These are phyloP conservation scores for Mortierella antarctica DNA, from an alignment of 192 early-diverging fungal genomes.

Conservation along the genomic window DNA sequence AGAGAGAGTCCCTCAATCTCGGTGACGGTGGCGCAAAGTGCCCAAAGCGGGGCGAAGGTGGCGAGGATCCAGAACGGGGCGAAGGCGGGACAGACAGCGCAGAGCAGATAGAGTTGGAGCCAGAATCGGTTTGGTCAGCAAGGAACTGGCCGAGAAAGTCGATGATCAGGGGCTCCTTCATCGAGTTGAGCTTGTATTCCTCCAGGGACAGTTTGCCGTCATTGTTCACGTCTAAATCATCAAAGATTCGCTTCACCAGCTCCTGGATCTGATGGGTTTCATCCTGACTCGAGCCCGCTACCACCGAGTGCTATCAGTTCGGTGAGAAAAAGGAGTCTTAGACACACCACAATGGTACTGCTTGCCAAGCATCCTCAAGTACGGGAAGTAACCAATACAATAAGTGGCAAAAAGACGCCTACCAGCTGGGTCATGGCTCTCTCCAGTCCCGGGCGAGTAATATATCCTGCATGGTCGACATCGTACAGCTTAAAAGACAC, in stretches of 20 bases:
- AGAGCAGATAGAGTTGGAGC: constrained; percentile 47
- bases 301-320: constrained; percentile 36
- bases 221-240: constrained; percentile 83
- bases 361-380: background rate
- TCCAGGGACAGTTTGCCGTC: constrained; percentile 79
- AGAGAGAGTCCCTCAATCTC: constrained; percentile 43
- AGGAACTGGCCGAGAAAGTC: constrained; percentile 85
- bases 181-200: constrained; percentile 81
- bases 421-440: constrained; percentile 83
- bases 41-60: constrained; percentile 48
- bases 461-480: constrained; percentile 79
- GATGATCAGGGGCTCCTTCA: constrained; percentile 83
- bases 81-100: constrained; percentile 50
- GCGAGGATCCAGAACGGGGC: constrained; percentile 43
- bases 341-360: background rate
- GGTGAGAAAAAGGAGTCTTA: background rate
- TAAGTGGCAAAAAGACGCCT: constrained; percentile 9
- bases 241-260: constrained; percentile 78
- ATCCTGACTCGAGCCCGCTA: constrained; percentile 66
- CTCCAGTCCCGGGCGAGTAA: constrained; percentile 78
- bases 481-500: constrained; percentile 86
- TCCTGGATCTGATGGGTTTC: constrained; percentile 70
- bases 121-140: constrained; percentile 58
- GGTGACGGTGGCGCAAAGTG: constrained; percentile 51
- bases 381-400: constrained; percentile 15